Evolutionary conservation across 2,329 filamentous ascomycete genomes (phyloP), one percentile per base, ranked within the genome.

Genomic region (Penicillium sp.): DNA sequence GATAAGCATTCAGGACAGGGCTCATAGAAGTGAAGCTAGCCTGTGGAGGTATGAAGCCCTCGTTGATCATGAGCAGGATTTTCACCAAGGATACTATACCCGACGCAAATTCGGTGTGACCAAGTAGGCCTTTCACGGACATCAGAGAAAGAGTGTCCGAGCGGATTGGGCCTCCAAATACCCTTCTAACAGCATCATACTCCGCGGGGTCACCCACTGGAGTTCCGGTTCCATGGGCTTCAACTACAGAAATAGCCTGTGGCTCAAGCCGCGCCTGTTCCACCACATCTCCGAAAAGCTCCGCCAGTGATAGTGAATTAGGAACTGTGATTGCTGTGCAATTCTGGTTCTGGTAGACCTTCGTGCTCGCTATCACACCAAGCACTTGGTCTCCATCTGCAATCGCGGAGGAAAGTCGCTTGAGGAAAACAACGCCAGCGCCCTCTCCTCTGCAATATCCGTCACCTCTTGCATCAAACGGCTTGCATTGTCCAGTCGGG

Each of bases 391-490:
- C 80, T 1, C 78, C 78, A 39, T 83, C 80, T 1, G 67, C 70
- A 13, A 80, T 53, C 1, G 83, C 82, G 48, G 76, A 68, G 1
- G 73, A 69, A 8, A 83, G 61, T 12, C 67, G 64, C 67, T 83
- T 83, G 15, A 84, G 57, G 4, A 82, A 71, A 2, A 83, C 71
- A 23, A 73, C 67, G 0, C 70, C 80, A 31, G 73, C 69, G 4
- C 74, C 81, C 55, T 83, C 82, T 0, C 71, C 79, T 7, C 82
- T 77, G 53, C 79, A 82, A 61, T 82, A 83, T 1, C 82, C 81
- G 63, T 82, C 79, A 0, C 79, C 81, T 1, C 7, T 12, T 68
- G 6, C 75, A 81, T 81, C 78, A 54, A 80, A 82, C 2, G 79
- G 70, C 49, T 79, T 80, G 57, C 80, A 84, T 13, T 74, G 69